Percentiles rank a stretch among this genome's conserved stretches.
These are phyloP conservation scores for Skeletonema costatum DNA, from an alignment of 108 stramenopile species.

Conservation along the genomic window DNA sequence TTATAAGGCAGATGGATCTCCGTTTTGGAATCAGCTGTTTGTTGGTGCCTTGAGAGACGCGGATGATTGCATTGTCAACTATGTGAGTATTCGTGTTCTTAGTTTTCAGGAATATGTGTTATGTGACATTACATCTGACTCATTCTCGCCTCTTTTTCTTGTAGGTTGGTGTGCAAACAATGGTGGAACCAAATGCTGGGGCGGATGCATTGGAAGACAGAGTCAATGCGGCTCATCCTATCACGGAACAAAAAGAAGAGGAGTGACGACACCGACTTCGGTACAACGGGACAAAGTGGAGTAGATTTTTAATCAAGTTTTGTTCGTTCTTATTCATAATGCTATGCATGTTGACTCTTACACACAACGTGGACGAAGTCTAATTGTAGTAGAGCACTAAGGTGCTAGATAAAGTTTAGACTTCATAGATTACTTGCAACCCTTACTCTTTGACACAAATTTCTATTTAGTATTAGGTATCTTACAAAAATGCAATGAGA, in stretches of 20 bases:
- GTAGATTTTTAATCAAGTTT: constrained; percentile 10
- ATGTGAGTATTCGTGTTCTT: constrained; percentile 63
- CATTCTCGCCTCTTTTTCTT: not conserved
- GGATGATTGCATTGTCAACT: constrained; percentile 93
- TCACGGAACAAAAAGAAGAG: constrained; percentile 23
- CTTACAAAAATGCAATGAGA: no score
- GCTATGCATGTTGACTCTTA: not conserved
- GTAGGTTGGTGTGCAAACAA: constrained; percentile 90
- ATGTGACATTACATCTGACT: not conserved
- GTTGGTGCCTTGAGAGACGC: constrained; percentile 92
- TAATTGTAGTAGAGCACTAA: not conserved
- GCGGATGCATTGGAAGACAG: constrained; percentile 79
- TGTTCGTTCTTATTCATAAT: not conserved
- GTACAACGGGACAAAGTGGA: not conserved
- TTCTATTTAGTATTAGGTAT: no score
- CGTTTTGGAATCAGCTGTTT: constrained; percentile 99
- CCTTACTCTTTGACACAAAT: no score
- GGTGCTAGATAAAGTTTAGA: not conserved
- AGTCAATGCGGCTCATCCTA: constrained; percentile 81
- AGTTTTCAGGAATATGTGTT: not conserved
- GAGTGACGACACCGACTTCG: not conserved
- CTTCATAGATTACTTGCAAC: not conserved
- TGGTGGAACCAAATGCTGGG: constrained; percentile 80
- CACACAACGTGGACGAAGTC: not conserved
- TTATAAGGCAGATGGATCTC: constrained; percentile 97